These are phyloP conservation scores for Penicilliopsis zonata DNA, from an alignment of 495 filamentous ascomycete species.

Conservation along the genomic window DNA sequence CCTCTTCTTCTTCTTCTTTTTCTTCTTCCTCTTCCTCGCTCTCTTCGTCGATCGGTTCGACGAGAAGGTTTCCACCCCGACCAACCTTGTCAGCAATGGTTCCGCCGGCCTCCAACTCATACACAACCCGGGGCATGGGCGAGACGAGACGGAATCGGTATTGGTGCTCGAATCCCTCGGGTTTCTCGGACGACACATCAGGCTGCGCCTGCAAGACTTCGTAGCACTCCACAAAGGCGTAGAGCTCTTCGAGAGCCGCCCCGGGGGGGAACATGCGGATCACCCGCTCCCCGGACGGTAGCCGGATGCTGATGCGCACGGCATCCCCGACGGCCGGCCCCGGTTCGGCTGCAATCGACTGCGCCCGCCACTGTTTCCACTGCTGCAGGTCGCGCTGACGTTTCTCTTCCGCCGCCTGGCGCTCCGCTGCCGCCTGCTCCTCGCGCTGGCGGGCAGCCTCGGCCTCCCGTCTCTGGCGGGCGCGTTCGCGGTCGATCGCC, in stretches of 20 bases:
- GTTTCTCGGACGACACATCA: conserved; percentile 24
- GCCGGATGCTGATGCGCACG: conserved; percentile 71
- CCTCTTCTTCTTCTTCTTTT: conserved; percentile 2
- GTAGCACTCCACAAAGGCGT: conserved; percentile 94
- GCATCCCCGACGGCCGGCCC: conserved; percentile 47
- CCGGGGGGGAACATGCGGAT: conserved; percentile 57
- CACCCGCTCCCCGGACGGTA: conserved; percentile 60
- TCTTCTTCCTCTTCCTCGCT: conserved; percentile 37
- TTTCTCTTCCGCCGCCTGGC: conserved; percentile 49
- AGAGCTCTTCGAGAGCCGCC: conserved; percentile 71
- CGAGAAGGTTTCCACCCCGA: conserved; percentile 76
- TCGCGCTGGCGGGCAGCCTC: conserved; percentile 53
- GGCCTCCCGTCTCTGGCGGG: conserved; percentile 59
- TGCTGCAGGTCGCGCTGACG: conserved; percentile 45
- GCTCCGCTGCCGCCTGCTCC: conserved; percentile 49
- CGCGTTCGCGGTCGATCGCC: conserved; percentile 74
- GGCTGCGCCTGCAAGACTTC: conserved; percentile 39
- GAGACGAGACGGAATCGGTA: conserved; percentile 75
- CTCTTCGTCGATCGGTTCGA: conserved; percentile 54
- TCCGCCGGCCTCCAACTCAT: conserved; percentile 50
- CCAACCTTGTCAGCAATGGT: conserved; percentile 64
- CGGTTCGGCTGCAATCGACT: conserved; percentile 56
- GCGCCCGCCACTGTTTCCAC: conserved; percentile 75
- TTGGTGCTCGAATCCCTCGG: conserved; percentile 59
- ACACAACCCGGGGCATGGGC: conserved; percentile 69